Evolutionary conservation across 2,329 filamentous ascomycete genomes (phyloP).

Genomic region (Microcyclosporella mali): DNA sequence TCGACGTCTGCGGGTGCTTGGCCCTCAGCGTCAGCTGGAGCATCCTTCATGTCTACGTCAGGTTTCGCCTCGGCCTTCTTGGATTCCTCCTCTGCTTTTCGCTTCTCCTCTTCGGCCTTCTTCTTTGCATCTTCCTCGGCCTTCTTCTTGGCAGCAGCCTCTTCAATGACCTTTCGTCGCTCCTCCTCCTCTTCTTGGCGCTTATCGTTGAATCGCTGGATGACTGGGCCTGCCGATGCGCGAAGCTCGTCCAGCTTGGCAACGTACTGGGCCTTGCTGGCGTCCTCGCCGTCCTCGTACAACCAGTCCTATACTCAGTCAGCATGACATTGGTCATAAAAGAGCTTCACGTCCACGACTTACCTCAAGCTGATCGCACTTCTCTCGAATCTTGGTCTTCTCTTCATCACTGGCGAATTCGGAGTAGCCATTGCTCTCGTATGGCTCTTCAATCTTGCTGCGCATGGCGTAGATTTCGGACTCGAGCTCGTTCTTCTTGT

Average conservation of each 20-base stretch:
- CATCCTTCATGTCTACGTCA: conserved; percentile 57
- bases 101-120: conserved; percentile 64
- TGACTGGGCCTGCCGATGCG: conserved; percentile 80
- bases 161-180: conserved; percentile 60
- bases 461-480: conserved; percentile 94
- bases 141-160: conserved; percentile 55
- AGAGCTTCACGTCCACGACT: conserved; percentile 32
- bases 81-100: conserved; percentile 44
- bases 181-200: conserved; percentile 78
- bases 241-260: conserved; percentile 96
- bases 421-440: conserved; percentile 46
- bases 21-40: conserved; percentile 33
- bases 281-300: conserved; percentile 93
- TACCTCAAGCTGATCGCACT: conserved; percentile 83
- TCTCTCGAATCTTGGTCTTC: conserved; percentile 77
- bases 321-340: conserved; percentile 7
- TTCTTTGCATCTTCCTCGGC: conserved; percentile 67
- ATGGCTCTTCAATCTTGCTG: conserved; percentile 89
- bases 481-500: conserved; percentile 99
- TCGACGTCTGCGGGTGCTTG: conserved; percentile 24
- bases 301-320: conserved; percentile 72
- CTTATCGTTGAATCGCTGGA: conserved; percentile 94
- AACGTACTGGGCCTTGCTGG: conserved; percentile 86
- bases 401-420: conserved; percentile 87
- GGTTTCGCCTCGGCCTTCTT: conserved; percentile 37